Conservation (phyloP, 148 eudicot species). For the Bassia scoparia region DNA sequence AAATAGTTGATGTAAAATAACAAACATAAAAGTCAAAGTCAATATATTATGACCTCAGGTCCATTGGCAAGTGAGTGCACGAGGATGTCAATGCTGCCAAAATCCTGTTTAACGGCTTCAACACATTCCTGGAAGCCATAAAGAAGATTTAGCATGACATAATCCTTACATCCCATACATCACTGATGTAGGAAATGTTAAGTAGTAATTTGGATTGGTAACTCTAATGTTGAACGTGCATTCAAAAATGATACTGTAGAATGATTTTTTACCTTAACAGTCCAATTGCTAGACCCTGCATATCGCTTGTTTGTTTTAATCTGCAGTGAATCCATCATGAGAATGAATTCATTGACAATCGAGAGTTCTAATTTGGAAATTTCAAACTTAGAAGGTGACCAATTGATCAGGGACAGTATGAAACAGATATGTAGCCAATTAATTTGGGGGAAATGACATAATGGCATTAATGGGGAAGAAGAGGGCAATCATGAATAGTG, state of each 20-base stretch:
- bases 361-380: neutral
- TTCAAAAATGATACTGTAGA: neutral
- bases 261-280: conserved; percentile 61
- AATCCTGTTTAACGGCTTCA: conserved; percentile 75
- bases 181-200: neutral
- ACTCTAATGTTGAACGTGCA: neutral
- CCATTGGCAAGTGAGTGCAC: conserved; percentile 98
- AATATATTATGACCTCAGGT: conserved; percentile 60
- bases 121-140: conserved; percentile 52
- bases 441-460: neutral
- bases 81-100: conserved; percentile 91
- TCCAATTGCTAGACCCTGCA: conserved; percentile 88
- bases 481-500: neutral
- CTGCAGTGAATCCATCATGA: conserved; percentile 39
- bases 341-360: neutral
- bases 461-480: neutral
- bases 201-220: neutral
- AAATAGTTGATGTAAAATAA: conserved; percentile 5
- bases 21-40: neutral
- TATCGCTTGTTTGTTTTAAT: conserved; percentile 84
- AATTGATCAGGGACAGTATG: neutral
- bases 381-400: neutral
- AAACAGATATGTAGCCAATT: neutral
- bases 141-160: neutral
- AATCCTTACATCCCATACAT: neutral